phyloP scores from a whole-genome alignment of 768 basidiomycete genomes.

The Suillus cothurnatus region DNA sequence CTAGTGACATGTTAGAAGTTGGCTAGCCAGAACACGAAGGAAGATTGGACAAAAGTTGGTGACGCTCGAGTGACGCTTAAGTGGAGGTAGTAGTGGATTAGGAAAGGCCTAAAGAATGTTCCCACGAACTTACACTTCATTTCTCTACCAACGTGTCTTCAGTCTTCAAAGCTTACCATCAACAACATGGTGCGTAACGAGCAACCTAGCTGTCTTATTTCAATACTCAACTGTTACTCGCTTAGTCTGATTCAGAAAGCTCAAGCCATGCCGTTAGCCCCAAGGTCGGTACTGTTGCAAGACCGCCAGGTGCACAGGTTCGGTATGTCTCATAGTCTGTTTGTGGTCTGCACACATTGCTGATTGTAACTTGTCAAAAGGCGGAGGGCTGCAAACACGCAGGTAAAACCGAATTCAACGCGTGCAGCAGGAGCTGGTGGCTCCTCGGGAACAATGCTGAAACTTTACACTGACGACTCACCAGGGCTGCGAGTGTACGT shows the following conservation, averaged over 20 bases:
- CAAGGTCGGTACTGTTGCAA: slow-evolving; percentile 54
- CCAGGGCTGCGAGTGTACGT: slow-evolving; percentile 96
- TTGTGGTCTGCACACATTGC: slow-evolving; percentile 6
- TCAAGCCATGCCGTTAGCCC: slow-evolving; percentile 45
- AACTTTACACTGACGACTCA: slow-evolving; percentile 98
- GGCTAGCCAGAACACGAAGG: not conserved
- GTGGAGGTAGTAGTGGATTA: not conserved
- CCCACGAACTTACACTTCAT: slow-evolving; percentile 3
- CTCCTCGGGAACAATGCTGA: slow-evolving; percentile 97
- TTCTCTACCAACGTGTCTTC: not conserved
- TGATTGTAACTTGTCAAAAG: slow-evolving; percentile 37
- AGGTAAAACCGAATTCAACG: slow-evolving; percentile 79
- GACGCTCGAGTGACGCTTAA: not conserved
- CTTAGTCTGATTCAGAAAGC: slow-evolving; percentile 81
- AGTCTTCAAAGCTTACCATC: not conserved
- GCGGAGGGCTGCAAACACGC: slow-evolving; percentile 69
- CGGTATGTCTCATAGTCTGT: slow-evolving; percentile 51
- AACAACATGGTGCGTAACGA: slow-evolving; percentile 7
- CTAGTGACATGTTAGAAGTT: not conserved
- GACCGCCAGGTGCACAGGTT: slow-evolving; percentile 80
- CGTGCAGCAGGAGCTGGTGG: slow-evolving; percentile 95
- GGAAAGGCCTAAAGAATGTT: not conserved
- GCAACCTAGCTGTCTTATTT: slow-evolving; percentile 7
- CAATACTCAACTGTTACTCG: not conserved
- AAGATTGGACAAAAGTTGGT: not conserved